Percentiles rank a stretch among this genome's conserved stretches.
Evolutionary conservation across 2,329 filamentous ascomycete species (phyloP).

Genomic region (Fusarium sp.): DNA sequence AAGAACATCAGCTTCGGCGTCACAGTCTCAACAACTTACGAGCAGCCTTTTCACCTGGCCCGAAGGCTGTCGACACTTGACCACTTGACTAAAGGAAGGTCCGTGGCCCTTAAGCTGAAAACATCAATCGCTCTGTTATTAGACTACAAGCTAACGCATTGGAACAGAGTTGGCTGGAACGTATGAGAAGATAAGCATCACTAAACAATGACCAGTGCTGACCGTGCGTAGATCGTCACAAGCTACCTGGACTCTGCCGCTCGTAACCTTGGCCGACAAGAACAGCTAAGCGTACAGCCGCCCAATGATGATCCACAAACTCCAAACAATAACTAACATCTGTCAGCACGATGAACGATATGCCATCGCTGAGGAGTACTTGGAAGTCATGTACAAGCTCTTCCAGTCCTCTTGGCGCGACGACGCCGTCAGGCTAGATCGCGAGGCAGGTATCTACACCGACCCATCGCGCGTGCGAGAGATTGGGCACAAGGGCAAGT

Average conservation of each 20-base stretch:
- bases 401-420: constrained; percentile 74
- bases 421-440: constrained; percentile 71
- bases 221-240: constrained; percentile 65
- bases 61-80: constrained; percentile 74
- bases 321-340: not conserved
- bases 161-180: constrained; percentile 52
- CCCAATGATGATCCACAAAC: too few relatives aligned
- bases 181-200: not conserved
- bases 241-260: constrained; percentile 78
- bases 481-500: constrained; percentile 74
- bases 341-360: constrained; percentile 73
- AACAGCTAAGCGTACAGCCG: constrained; percentile 57
- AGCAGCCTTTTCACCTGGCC: constrained; percentile 76
- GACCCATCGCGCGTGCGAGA: constrained; percentile 64
- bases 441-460: constrained; percentile 67
- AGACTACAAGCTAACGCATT: not conserved
- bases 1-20: constrained; percentile 76
- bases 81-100: constrained; percentile 70
- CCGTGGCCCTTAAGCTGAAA: not conserved
- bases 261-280: constrained; percentile 68
- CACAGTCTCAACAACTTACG: constrained; percentile 76
- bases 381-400: constrained; percentile 73
- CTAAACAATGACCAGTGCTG: not conserved
- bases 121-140: not conserved
- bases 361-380: constrained; percentile 71